These are phyloP conservation scores for Neurospora terricola DNA, from an alignment of 495 filamentous ascomycete genomes.

Conservation along the genomic window DNA sequence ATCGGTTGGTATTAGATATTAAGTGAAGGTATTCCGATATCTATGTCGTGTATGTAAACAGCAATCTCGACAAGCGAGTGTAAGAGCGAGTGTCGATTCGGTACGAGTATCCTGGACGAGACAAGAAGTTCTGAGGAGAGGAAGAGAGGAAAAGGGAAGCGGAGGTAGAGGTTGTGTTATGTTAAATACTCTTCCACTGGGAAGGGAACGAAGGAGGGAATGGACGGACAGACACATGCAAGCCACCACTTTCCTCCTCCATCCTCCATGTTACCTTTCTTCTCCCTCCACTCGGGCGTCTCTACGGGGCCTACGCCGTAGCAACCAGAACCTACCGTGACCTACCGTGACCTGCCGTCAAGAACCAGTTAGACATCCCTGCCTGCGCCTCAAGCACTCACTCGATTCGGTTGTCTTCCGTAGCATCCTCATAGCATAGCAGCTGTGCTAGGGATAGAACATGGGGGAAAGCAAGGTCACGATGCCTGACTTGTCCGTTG, in stretches of 20 bases:
- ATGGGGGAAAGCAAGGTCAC: background rate
- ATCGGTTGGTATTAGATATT: conserved; percentile 7
- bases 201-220: background rate
- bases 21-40: background rate
- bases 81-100: background rate
- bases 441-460: background rate
- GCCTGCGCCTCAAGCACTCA: background rate
- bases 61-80: background rate
- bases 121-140: background rate
- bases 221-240: background rate
- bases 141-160: conserved; percentile 2
- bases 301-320: too few relatives aligned
- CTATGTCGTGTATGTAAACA: background rate
- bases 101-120: background rate
- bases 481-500: background rate
- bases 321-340: background rate
- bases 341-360: background rate
- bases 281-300: too few relatives aligned
- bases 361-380: background rate
- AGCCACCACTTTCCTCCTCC: background rate
- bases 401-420: background rate
- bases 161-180: background rate
- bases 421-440: background rate
- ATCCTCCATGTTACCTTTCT: background rate
- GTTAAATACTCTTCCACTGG: conserved; percentile 3